These are phyloP conservation scores for Phoma sp. DNA, from an alignment of 2,329 filamentous ascomycete species.

Conservation along the genomic window DNA sequence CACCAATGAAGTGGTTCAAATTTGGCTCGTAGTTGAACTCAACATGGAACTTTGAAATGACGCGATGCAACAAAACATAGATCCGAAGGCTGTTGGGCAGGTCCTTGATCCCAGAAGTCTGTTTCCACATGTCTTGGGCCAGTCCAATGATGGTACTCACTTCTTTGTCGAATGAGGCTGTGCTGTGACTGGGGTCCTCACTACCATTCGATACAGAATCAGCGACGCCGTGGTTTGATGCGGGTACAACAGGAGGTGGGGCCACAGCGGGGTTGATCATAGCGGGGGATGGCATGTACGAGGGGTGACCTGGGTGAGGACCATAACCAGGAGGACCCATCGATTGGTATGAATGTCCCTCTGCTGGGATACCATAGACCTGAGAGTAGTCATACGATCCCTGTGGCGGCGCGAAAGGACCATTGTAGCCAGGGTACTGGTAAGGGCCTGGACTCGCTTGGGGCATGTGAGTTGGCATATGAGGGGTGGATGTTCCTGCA, in stretches of 20 bases:
- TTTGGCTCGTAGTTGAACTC: constrained; percentile 64
- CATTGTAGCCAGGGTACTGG: constrained; percentile 42
- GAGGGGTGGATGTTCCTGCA: constrained; percentile 46
- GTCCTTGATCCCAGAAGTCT: constrained; percentile 64
- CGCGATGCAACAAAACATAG: constrained; percentile 68
- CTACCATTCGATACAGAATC: constrained; percentile 23
- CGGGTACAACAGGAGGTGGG: constrained; percentile 31
- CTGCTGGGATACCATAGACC: constrained; percentile 36
- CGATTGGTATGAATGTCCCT: constrained; percentile 38
- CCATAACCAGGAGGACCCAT: constrained; percentile 42
- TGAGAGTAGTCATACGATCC: constrained; percentile 39
- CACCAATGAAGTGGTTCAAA: constrained; percentile 61
- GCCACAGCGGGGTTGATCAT: constrained; percentile 37
- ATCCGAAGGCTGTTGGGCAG: constrained; percentile 68
- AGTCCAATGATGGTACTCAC: constrained; percentile 53
- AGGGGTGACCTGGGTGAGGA: constrained; percentile 27
- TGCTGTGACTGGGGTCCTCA: constrained; percentile 39
- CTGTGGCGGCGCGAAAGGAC: constrained; percentile 48
- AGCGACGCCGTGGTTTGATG: constrained; percentile 24
- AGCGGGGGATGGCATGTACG: constrained; percentile 43
- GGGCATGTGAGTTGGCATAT: constrained; percentile 43
- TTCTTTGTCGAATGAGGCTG: constrained; percentile 48
- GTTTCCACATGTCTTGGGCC: constrained; percentile 68
- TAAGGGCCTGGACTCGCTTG: constrained; percentile 48
- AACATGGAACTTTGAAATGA: constrained; percentile 63